These are phyloP conservation scores for Moniliophthora roreri DNA, from an alignment of 1,284 basidiomycete species.

Conservation along the genomic window DNA sequence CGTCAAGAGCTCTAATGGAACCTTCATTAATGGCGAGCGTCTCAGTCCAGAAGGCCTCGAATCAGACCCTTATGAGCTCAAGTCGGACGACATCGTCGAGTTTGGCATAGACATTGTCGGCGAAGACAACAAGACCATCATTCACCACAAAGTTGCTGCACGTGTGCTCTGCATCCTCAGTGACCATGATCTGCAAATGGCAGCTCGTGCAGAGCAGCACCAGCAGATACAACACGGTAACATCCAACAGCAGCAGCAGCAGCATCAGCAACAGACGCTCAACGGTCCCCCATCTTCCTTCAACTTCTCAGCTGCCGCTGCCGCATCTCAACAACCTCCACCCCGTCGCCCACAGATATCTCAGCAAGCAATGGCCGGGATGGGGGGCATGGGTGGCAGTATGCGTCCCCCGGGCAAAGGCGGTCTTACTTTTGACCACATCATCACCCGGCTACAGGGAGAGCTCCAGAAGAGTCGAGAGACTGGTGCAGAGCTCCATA, in stretches of 20 bases:
- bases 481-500: conserved; percentile 86
- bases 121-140: conserved; percentile 97
- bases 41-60: conserved; percentile 90
- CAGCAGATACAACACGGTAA: conserved; percentile 29
- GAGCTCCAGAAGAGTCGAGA: conserved; percentile 95
- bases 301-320: conserved; percentile 30
- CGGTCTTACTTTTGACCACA: conserved; percentile 82
- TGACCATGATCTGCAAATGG: conserved; percentile 80
- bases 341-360: conserved; percentile 52
- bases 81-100: conserved; percentile 91
- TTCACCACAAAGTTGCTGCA: conserved; percentile 98
- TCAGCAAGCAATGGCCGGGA: conserved; percentile 62
- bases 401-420: conserved; percentile 73
- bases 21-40: conserved; percentile 96
- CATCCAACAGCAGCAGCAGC: conserved; percentile 19
- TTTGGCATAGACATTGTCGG: conserved; percentile 99
- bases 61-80: conserved; percentile 92
- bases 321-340: conserved; percentile 22
- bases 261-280: conserved; percentile 29
- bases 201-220: conserved; percentile 65
- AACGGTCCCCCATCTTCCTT: conserved; percentile 27
- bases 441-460: conserved; percentile 76
- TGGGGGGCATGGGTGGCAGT: conserved; percentile 74
- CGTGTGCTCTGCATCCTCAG: conserved; percentile 88
- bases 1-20: conserved; percentile 97